Evolutionary conservation across 108 stramenopile species (phyloP), one percentile per base, ranked within the genome.

Genomic region (Pseudonitzschia pungens): DNA sequence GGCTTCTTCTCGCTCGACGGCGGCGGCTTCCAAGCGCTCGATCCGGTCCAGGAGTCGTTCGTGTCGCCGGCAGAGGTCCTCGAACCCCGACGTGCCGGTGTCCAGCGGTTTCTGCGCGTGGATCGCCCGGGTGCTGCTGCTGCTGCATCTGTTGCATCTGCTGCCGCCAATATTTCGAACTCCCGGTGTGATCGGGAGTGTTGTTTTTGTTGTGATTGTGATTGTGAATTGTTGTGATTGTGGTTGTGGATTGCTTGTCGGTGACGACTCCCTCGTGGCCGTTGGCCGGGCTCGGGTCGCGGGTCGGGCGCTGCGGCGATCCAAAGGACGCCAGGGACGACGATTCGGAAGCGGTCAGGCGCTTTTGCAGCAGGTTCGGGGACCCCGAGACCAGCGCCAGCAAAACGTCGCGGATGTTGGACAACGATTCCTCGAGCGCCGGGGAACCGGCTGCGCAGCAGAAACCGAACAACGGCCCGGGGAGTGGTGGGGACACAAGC

Each of bases 151-250:
- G 36, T 36, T 2, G 6, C 36, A 5, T 2, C 36, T 36, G 71
- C 91, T 56, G 42, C 88, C 12, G 81, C 79, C 58, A 41, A 89
- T 48, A 77, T 82, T 58, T n/a, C n/a, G n/a, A n/a, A n/a, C n/a
- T n/a, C n/a, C n/a, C n/a, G n/a, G n/a, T n/a, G n/a, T n/a, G n/a
- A n/a, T n/a, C n/a, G n/a, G n/a, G n/a, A 70, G 68, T 7, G 83
- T 91, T 43, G 71, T 85, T 52, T 70, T 88, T 21, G 79, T 85
- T 20, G 71, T 74, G 43, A 63, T 58, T 51, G 4, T 87, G 4
- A 62, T 92, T 33, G 62, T 81, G 52, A 71, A 89, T 10, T 73
- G 80, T 31, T 80, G 82, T 21, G 93, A 91, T 75, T 86, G 85
- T 14, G 36, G 36, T 6, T 36, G 36, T 6, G n/a, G n/a, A n/a